Base-by-base conservation (phyloP, 345 rosid genomes). In the Linum lewisii region DNA sequence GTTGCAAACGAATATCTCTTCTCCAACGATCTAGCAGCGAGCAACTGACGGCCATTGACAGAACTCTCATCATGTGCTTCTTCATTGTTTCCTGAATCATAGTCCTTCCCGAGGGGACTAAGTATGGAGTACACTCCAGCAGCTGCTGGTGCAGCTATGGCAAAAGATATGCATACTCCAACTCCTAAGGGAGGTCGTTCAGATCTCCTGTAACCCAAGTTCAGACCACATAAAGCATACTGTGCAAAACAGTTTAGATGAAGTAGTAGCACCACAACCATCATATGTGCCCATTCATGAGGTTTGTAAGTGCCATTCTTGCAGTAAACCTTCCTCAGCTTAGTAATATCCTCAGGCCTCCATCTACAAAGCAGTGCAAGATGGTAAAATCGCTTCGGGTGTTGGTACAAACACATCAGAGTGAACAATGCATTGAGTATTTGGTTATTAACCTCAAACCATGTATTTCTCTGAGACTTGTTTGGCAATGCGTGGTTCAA, bases 401-500 rank as follows among this genome's bases (percentile, higher is more conserved):
- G 99, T 25, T 89, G 86, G 65, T 93, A 93, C 47, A 93, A 67
- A 73, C 97, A 93, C 91, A 93, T 89, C 23, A 93, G 85, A 63
- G 99, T 89, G 68, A 89, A 93, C 63, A 89, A 69, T 0, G 95
- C 97, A 34, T 89, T 89, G 51, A 91, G 90, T 66, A 91, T 88
- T 63, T 91, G 98, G 61, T 91, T 88, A 75, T 91, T 91, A 24
- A 88, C 95, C 72, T 91, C 96, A 68, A 86, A 88, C 98, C 98
- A 91, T 65, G 73, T 78, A 67, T 86, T 72, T 75, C 95, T 83
- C 24, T 82, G 72, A 3, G 94, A 74, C 74, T 86, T 89, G 38
- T 72, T 79, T 9, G 85, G 91, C 42, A 93, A 52, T 5, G 66
- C 97, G 13, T 37, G 51, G 64, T 93, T 82, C 65, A 93, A 69